Evolutionary conservation across 192 early-diverging fungal species (phyloP).

Genomic region (Chytriomyces hyalinus): DNA sequence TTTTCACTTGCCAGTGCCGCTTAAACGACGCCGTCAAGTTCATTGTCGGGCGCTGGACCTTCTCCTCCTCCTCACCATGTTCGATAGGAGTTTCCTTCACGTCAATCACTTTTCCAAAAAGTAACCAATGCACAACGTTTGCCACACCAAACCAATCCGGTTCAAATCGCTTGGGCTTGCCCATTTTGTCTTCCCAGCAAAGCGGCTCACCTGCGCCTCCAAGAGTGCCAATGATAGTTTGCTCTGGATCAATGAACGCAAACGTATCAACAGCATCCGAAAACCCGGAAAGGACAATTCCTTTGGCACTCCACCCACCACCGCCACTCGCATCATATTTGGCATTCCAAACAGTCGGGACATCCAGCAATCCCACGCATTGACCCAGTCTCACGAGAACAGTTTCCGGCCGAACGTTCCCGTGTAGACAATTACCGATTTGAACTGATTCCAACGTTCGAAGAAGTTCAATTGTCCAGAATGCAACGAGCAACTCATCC

Average conservation of each 20-base stretch:
- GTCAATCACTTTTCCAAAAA: slow-evolving; percentile 60
- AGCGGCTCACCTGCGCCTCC: slow-evolving; percentile 35
- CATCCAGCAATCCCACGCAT: slow-evolving; percentile 6
- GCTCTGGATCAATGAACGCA: slow-evolving; percentile 33
- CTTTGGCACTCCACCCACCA: slow-evolving; percentile 48
- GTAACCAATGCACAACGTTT: slow-evolving; percentile 48
- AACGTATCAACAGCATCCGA: slow-evolving; percentile 46
- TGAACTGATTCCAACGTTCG: slow-evolving; percentile 52
- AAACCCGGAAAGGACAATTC: slow-evolving; percentile 51
- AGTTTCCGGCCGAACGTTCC: slow-evolving; percentile 56
- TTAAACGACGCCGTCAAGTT: slow-evolving; percentile 37
- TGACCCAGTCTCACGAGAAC: slow-evolving; percentile 44
- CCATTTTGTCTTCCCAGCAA: slow-evolving; percentile 58
- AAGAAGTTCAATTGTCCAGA: slow-evolving; percentile 57
- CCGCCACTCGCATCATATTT: slow-evolving; percentile 44
- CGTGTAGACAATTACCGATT: slow-evolving; percentile 54
- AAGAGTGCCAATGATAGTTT: slow-evolving; percentile 31
- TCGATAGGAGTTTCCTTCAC: slow-evolving; percentile 32
- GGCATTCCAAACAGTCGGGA: slow-evolving; percentile 42
- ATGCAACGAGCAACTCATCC: slow-evolving; percentile 54
- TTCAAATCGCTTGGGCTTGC: slow-evolving; percentile 51
- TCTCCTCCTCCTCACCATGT: slow-evolving; percentile 10
- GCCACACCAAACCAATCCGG: slow-evolving; percentile 63
- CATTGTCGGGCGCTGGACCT: slow-evolving; percentile 8
- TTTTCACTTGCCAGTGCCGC: slow-evolving; percentile 47